Conservation (phyloP, 2,329 filamentous ascomycete genomes). For the Pseudogymnoascus sp. region DNA sequence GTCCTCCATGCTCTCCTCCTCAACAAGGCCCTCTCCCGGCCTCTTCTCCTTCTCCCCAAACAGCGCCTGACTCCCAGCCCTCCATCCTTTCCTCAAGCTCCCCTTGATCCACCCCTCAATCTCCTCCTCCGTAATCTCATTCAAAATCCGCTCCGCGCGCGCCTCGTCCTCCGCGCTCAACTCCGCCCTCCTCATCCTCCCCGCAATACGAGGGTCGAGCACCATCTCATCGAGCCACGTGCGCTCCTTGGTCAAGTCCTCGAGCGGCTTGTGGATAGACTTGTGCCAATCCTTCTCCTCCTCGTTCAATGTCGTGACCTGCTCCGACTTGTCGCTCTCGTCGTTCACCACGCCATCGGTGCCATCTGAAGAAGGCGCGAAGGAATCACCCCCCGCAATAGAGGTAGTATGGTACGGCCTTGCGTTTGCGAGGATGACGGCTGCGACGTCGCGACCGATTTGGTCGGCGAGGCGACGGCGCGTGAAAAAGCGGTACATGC, state of each 20-base stretch:
- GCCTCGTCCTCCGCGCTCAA: conserved; percentile 63
- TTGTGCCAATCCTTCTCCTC: conserved; percentile 85
- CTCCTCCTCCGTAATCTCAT: conserved; percentile 54
- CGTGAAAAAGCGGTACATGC: conserved; percentile 82
- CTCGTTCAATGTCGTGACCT: conserved; percentile 54
- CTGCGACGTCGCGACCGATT: conserved; percentile 80
- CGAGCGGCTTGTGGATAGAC: conserved; percentile 53
- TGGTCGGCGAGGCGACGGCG: conserved; percentile 77
- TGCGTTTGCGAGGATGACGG: conserved; percentile 62
- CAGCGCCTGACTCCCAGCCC: conserved; percentile 18
- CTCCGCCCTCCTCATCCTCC: conserved; percentile 74
- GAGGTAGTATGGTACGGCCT: conserved; percentile 38
- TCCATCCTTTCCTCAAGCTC: conserved; percentile 44
- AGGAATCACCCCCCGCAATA: conserved; percentile 41
- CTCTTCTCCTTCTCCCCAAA: conserved; percentile 20
- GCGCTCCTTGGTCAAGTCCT: conserved; percentile 53
- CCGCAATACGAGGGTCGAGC: conserved; percentile 66
- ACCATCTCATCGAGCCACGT: conserved; percentile 71
- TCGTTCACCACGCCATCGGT: background rate
- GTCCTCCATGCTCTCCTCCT: conserved; percentile 8
- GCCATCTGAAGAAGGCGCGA: conserved; percentile 12
- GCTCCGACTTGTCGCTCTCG: conserved; percentile 43
- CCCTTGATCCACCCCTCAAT: conserved; percentile 64
- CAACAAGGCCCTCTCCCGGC: conserved; percentile 5
- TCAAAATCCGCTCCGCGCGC: conserved; percentile 51